Evolutionary conservation across 2,329 filamentous ascomycete species (phyloP), one percentile per base, ranked within the genome.

Genomic region (Trichothecium sympodiale): DNA sequence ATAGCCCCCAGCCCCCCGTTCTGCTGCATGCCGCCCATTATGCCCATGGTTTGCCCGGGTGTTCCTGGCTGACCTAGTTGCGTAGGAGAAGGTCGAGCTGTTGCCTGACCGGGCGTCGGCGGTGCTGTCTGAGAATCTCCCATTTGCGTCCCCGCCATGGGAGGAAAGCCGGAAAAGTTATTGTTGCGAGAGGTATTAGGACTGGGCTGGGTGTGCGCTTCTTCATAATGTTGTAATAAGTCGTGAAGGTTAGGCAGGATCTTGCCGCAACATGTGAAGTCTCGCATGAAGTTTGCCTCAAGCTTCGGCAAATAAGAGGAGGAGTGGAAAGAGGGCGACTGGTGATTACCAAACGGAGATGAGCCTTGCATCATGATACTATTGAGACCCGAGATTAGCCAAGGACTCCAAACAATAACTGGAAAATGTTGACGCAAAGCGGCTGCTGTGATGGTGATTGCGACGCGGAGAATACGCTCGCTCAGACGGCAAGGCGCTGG

Each of bases 321-420:
- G 1, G 89, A 96, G 59, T 96, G 89, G 50, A 86, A 93, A 1
- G 89, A 95, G 1, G 91, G 86, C n/a, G 88, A 94, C 57, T 88
- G 82, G 49, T 88, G 75, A 33, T 52, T 56, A 40, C 64, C 57
- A 52, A 89, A 94, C 9, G 91, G 91, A n/a, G 91, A 96, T 14
- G 87, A 95, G 51, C 91, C 88, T 41, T 85, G 78, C 84, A 95
- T 95, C 56, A 93, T 80, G 53, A 95, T 88, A 58, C 87, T 95
- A 55, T 47, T 49, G 46, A 38, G 14, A 15, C 36, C 17, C 33
- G 20, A 25, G 6, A 10, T 25, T 25, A 25, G 20, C 20, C 6
- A 25, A 25, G 20, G 6, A 10, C 6, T 25, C 20, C 10, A 25
- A 10, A 25, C 20, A 10, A 25, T 6, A 25, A 10, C 20, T 10